Conservation (phyloP, 768 basidiomycete genomes). For the Postia placenta region DNA sequence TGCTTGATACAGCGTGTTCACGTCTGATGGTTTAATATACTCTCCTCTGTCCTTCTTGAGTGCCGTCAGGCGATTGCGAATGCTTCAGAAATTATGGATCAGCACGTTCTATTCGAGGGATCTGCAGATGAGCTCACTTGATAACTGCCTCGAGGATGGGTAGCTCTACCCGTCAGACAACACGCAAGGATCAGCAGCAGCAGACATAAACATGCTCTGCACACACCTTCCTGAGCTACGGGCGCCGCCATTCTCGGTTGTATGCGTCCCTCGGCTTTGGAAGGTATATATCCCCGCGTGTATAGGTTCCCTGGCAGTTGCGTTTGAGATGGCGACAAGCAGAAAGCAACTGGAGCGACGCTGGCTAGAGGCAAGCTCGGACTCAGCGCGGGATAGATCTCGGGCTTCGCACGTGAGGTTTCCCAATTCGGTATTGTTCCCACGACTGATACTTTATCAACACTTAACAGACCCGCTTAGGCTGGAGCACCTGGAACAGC, state of each 20-base stretch:
- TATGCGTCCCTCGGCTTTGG: too few species aligned
- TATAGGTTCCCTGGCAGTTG: too few species aligned
- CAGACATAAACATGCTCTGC: neutral
- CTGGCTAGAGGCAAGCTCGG: too few species aligned
- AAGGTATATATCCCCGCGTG: too few species aligned
- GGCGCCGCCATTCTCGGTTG: constrained; percentile 56
- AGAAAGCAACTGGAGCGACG: too few species aligned
- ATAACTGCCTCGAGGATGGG: constrained; percentile 93
- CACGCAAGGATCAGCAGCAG: neutral
- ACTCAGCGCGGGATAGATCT: too few species aligned
- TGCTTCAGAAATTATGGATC: constrained; percentile 59
- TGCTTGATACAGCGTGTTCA: constrained; percentile 85
- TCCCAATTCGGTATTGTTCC: constrained; percentile 22
- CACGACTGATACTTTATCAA: constrained; percentile 26
- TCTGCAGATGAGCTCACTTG: constrained; percentile 70
- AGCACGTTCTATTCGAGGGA: constrained; percentile 7
- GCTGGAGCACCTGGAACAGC: constrained; percentile 17
- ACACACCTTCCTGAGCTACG: constrained; percentile 75
- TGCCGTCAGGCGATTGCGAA: constrained; percentile 90
- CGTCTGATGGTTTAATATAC: constrained; percentile 91
- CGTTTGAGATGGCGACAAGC: too few species aligned
- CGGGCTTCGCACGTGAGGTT: constrained; percentile 9
- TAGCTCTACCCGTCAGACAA: constrained; percentile 49
- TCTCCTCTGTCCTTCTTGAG: constrained; percentile 91
- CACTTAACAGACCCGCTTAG: constrained; percentile 17